Conservation (phyloP, 2,329 filamentous ascomycete genomes). For the Orbilia quercus region DNA sequence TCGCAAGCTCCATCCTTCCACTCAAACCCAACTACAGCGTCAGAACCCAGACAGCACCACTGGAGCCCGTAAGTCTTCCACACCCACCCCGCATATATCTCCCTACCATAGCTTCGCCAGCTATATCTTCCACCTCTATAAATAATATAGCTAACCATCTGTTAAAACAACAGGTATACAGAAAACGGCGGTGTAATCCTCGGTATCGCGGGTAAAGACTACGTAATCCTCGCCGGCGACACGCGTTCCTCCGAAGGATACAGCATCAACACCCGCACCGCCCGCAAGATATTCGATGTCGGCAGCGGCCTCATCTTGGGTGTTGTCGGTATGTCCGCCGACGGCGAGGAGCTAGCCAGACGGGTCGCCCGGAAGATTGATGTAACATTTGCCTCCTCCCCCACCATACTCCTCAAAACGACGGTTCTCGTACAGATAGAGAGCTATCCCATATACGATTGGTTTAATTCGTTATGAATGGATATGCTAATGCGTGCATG, state of each 20-base stretch:
- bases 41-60: slow-evolving; percentile 57
- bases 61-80: slow-evolving; percentile 59
- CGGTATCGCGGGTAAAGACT: slow-evolving; percentile 91
- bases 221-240: slow-evolving; percentile 96
- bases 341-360: slow-evolving; percentile 82
- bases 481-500: not conserved
- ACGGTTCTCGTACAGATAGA: too few relatives aligned
- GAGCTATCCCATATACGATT: too few relatives aligned
- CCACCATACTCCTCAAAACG: not conserved
- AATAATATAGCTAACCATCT: slow-evolving; percentile 24
- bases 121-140: not conserved
- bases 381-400: slow-evolving; percentile 47
- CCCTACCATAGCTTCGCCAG: slow-evolving; percentile 8
- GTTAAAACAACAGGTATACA: slow-evolving; percentile 76
- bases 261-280: slow-evolving; percentile 97
- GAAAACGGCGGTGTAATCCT: slow-evolving; percentile 98
- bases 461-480: too few relatives aligned
- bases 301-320: slow-evolving; percentile 93
- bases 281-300: slow-evolving; percentile 96
- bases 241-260: slow-evolving; percentile 95
- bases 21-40: slow-evolving; percentile 41
- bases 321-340: slow-evolving; percentile 94
- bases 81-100: not conserved
- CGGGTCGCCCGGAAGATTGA: slow-evolving; percentile 60
- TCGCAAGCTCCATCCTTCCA: slow-evolving; percentile 38